phyloP scores from a whole-genome alignment of 2,329 filamentous ascomycete species.

The Ophiostoma novo-ulmi region DNA sequence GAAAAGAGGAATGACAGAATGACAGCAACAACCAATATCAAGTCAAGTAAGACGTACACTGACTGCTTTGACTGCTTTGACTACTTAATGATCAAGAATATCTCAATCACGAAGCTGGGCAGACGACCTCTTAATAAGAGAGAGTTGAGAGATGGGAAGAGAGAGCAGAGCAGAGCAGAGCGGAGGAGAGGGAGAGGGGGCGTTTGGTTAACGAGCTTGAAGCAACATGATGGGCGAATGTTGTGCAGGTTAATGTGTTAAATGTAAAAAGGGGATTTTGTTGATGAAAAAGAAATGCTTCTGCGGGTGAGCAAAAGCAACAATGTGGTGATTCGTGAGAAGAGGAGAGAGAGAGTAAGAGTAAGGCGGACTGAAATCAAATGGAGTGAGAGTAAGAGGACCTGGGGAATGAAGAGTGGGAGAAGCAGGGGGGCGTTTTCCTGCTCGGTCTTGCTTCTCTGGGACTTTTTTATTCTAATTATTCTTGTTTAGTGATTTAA shows the following conservation, averaged over 20 bases:
- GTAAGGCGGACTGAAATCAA: no score
- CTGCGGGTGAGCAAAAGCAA: conserved; percentile 6
- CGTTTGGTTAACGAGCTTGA: conserved; percentile 8
- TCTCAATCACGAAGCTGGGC: background rate
- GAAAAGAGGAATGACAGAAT: background rate
- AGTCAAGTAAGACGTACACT: background rate
- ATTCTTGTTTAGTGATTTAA: background rate
- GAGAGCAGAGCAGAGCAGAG: no score
- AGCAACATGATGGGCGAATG: conserved; percentile 9
- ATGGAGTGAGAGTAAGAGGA: background rate
- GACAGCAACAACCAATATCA: background rate
- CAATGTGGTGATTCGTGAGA: background rate
- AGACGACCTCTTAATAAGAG: background rate
- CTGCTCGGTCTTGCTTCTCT: conserved; percentile 1
- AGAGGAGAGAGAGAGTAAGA: background rate
- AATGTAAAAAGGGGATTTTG: background rate
- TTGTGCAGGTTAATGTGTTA: background rate
- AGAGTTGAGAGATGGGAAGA: background rate
- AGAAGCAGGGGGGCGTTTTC: background rate
- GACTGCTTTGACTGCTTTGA: background rate
- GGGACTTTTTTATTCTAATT: background rate
- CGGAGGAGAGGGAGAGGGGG: background rate
- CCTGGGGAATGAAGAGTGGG: background rate
- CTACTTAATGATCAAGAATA: no score
- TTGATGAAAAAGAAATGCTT: background rate